Evolutionary conservation across 345 rosid species (phyloP).

Genomic region (Acer campestre): DNA sequence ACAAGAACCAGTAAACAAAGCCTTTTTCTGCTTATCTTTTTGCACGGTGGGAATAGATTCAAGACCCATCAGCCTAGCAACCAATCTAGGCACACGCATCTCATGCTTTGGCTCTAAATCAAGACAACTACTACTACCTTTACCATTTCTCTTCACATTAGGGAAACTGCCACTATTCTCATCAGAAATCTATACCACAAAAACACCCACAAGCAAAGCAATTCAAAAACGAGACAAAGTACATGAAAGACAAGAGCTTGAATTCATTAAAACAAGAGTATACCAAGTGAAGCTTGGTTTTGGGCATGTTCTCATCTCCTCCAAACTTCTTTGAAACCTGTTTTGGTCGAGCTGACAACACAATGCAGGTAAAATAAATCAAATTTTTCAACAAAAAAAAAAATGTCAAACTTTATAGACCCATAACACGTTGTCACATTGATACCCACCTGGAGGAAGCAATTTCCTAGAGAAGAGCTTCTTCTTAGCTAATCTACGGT

Average conservation of each 20-base stretch:
- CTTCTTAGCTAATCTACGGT: conserved; percentile 78
- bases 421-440: neutral
- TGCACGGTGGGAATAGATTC: conserved; percentile 71
- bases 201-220: neutral
- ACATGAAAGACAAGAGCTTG: neutral
- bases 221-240: conserved; percentile 1
- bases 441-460: conserved; percentile 66
- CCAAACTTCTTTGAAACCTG: conserved; percentile 64
- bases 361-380: conserved; percentile 12
- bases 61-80: conserved; percentile 97
- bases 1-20: conserved; percentile 27
- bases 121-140: conserved; percentile 23
- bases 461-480: conserved; percentile 75
- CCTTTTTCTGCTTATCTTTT: conserved; percentile 60
- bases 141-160: conserved; percentile 44
- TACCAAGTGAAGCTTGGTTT: conserved; percentile 71
- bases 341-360: conserved; percentile 51
- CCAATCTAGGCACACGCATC: conserved; percentile 74
- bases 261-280: neutral
- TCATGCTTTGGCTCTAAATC: conserved; percentile 53
- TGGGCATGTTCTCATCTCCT: conserved; percentile 89
- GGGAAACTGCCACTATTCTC: conserved; percentile 81
- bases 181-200: conserved; percentile 63
- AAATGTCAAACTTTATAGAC: neutral
- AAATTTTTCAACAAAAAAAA: conserved; percentile 10